A percentile compares a stretch with the other conserved stretches of the same genome.
These are phyloP conservation scores for Verticillium longisporum DNA, from an alignment of 2,329 filamentous ascomycete genomes.

Conservation along the genomic window DNA sequence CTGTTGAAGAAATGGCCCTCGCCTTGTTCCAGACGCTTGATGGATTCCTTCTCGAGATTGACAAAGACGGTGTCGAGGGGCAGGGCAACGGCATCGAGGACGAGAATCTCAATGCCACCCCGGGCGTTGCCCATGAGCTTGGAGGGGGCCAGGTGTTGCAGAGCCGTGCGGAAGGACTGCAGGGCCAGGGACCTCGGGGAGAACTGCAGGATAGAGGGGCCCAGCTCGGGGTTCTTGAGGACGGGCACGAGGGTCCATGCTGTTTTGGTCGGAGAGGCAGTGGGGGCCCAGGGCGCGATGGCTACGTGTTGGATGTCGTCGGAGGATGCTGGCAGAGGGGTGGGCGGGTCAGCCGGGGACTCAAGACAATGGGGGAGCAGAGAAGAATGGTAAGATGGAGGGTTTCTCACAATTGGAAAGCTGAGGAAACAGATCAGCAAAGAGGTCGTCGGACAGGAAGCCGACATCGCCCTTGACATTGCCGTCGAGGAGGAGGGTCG, in stretches of 20 bases:
- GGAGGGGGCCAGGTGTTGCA: slow-evolving; percentile 69
- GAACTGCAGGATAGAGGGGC: slow-evolving; percentile 74
- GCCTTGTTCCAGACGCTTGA: slow-evolving; percentile 73
- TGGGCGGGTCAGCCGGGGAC: neutral
- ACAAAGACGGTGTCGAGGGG: slow-evolving; percentile 82
- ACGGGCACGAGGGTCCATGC: slow-evolving; percentile 85
- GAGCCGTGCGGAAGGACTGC: slow-evolving; percentile 68
- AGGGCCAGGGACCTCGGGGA: slow-evolving; percentile 65
- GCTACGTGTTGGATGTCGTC: slow-evolving; percentile 56
- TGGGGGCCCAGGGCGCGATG: slow-evolving; percentile 66
- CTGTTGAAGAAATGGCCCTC: slow-evolving; percentile 75
- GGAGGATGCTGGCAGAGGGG: neutral
- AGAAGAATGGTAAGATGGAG: neutral
- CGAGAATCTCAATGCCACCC: slow-evolving; percentile 73
- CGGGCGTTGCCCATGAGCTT: slow-evolving; percentile 67
- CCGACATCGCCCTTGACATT: slow-evolving; percentile 74
- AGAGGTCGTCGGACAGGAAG: slow-evolving; percentile 79
- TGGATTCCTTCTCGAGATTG: slow-evolving; percentile 72
- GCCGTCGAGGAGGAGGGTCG: slow-evolving; percentile 77
- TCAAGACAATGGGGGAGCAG: neutral
- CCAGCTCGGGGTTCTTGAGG: slow-evolving; percentile 53
- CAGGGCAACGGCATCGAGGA: slow-evolving; percentile 74
- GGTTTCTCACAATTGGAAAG: slow-evolving; percentile 41
- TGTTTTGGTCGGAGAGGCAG: slow-evolving; percentile 49
- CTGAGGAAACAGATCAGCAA: slow-evolving; percentile 70